Base-by-base conservation (phyloP, 148 eudicot genomes). In the Rhododendron griersonianum region DNA sequence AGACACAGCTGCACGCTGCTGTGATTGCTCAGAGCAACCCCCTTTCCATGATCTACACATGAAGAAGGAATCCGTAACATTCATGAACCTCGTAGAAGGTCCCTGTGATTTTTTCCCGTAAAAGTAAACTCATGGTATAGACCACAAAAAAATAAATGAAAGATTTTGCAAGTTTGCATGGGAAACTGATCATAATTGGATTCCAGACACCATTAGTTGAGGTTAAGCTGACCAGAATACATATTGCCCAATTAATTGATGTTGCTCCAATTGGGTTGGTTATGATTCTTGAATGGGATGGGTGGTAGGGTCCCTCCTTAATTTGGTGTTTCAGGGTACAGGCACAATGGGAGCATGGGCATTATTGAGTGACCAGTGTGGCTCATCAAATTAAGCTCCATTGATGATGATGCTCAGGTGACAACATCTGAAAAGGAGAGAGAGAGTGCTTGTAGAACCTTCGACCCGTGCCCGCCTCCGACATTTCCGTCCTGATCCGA, bases 271-370 rank as follows among this genome's bases (percentile, higher is more conserved):
- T 18, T 75, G 79, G 9, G 79, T 37, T 15, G 47, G 33, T 18
- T 55, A 18, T 55, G 61, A 16, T 16, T 75, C 21, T 75, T 18
- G 79, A 37, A 39, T 35, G 79, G 79, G 47, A 75, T 19, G 79
- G 78, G 15, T 44, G 65, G 79, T 67, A 75, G 79, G 79, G 79
- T 15, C 79, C 21, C 23, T 35, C 21, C 79, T 37, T 39, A 41
- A 41, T 41, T 25, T 13, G 79, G 79, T 7, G 2, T 18, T 35
- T 16, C 23, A 15, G 79, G 79, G 81, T 45, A 44, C 81, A 44
- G 81, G 81, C 81, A 45, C 81, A 7, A 18, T 78, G 75, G 84
- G 76, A 35, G 41, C 53, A 81, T 76, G 15, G 85, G 44, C 51
- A 80, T 55, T 44, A 23, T 78, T 35, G 47, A 21, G 5, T 78